A percentile compares a stretch with the other conserved stretches of the same genome.
phyloP scores from a whole-genome alignment of 306 rosid genomes.

The Astragalus membranaceus region DNA sequence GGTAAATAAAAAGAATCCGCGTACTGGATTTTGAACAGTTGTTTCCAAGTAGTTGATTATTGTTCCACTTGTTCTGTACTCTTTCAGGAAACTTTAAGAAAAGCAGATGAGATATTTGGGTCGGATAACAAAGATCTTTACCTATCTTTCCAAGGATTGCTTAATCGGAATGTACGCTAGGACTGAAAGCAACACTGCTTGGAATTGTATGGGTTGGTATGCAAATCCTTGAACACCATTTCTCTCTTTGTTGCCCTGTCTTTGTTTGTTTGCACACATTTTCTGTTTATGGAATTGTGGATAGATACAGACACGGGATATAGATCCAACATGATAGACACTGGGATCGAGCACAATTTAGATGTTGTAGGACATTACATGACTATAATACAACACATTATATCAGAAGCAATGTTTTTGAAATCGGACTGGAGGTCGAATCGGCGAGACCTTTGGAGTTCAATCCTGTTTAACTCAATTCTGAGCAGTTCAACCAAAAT shows the following conservation, averaged over 20 bases:
- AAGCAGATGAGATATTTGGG: constrained; percentile 97
- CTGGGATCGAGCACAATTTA: not conserved
- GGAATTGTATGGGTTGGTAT: constrained; percentile 33
- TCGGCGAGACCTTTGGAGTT: too few species aligned
- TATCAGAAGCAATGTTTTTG: too few species aligned
- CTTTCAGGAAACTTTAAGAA: constrained; percentile 82
- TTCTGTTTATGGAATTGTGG: not conserved
- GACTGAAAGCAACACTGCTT: constrained; percentile 23
- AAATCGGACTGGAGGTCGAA: too few species aligned
- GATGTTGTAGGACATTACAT: not conserved
- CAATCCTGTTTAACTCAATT: too few species aligned
- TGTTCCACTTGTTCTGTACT: constrained; percentile 10
- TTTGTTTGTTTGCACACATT: not conserved
- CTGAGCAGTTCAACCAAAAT: too few species aligned
- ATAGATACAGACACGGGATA: not conserved
- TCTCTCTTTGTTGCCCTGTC: not conserved
- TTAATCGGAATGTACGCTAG: constrained; percentile 71
- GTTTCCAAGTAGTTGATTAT: constrained; percentile 3
- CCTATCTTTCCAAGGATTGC: constrained; percentile 86
- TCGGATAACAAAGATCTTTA: constrained; percentile 91
- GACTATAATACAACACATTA: too few species aligned
- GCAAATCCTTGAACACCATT: constrained; percentile 10
- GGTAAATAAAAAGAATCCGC: constrained; percentile 39
- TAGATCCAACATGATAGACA: not conserved
- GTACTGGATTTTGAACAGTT: constrained; percentile 7